Evolutionary conservation across 176 grass and related monocot genomes (phyloP), one percentile per base, ranked within the genome.

Genomic region (Chloris gayana): DNA sequence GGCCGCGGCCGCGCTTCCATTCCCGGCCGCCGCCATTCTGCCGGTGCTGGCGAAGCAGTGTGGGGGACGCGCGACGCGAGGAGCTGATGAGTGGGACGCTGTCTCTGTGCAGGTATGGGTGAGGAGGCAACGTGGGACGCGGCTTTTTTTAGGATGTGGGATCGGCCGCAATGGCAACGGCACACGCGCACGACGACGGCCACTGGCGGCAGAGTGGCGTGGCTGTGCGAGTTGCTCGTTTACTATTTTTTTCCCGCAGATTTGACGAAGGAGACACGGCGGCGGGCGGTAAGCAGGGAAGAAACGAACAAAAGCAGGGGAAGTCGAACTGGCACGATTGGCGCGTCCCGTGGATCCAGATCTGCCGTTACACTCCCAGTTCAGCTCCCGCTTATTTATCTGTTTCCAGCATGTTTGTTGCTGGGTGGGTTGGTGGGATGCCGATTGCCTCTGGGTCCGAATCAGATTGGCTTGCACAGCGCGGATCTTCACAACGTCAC

Each of bases 291-390:
- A 4, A 6, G 35, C 35, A 37, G 35, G 13, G 3, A 58, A 7
- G 35, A 27, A n/a, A 81, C 35, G 31, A 41, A 14, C 24, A 11
- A 6, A 11, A 37, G 45, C 14, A 13, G 17, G 45, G n/a, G 34
- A 7, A 1, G 2, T 1, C 3, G 18, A 37, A 31, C 14, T 7
- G 25, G 68, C 68, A 45, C 41, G 22, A 17, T 19, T 26, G 62
- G 24, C 38, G 14, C 24, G 38, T 58, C 33, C 33, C 30, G 73
- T 49, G 46, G 82, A 84, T 84, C 74, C 42, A 77, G 82, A 84
- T 78, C 82, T 61, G 70, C 44, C 22, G 54, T 1, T 15, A 31
- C 9, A 4, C 4, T 11, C 26, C 29, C 29, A 2, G 59, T 39
- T 50, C 47, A 12, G 5, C 9, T 30, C 53, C 46, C 0, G 30